phyloP scores from a whole-genome alignment of 2,329 filamentous ascomycete genomes.

The Aspergillus awamori region DNA sequence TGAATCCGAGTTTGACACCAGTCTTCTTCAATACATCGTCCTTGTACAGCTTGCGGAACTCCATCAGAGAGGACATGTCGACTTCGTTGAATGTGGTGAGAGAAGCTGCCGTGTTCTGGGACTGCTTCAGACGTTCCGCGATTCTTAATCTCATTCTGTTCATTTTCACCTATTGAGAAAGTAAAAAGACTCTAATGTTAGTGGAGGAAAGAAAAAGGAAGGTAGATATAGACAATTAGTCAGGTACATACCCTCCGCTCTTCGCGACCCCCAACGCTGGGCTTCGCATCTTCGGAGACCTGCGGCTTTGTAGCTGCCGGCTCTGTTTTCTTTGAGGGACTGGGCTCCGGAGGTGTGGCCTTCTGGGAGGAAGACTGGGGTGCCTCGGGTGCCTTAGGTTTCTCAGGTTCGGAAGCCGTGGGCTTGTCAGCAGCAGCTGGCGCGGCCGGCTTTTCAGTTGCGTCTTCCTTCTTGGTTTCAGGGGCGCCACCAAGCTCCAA shows the following conservation, averaged over 20 bases:
- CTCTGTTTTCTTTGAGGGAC: conserved; percentile 24
- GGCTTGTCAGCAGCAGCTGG: conserved; percentile 56
- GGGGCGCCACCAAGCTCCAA: conserved; percentile 75
- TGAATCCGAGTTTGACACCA: conserved; percentile 98
- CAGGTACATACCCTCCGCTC: conserved; percentile 75
- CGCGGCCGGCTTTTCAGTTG: conserved; percentile 62
- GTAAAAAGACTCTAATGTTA: neutral
- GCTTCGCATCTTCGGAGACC: conserved; percentile 24
- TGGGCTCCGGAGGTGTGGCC: conserved; percentile 43
- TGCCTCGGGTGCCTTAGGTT: conserved; percentile 32
- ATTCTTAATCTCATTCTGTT: conserved; percentile 98
- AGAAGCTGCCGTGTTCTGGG: conserved; percentile 96
- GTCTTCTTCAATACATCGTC: conserved; percentile 95
- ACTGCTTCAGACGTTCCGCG: conserved; percentile 97
- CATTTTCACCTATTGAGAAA: conserved; percentile 81
- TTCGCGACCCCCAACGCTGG: conserved; percentile 70
- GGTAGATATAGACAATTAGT: conserved; percentile 9
- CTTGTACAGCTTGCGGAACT: conserved; percentile 96
- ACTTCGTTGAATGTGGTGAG: conserved; percentile 99
- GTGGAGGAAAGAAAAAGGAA: neutral
- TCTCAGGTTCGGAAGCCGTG: conserved; percentile 32
- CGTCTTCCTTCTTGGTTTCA: conserved; percentile 59
- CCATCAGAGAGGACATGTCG: conserved; percentile 97
- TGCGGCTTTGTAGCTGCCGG: conserved; percentile 26
- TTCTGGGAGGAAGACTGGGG: conserved; percentile 44